Conservation (phyloP, 2,329 filamentous ascomycete species). For the Penicillium glabrum region DNA sequence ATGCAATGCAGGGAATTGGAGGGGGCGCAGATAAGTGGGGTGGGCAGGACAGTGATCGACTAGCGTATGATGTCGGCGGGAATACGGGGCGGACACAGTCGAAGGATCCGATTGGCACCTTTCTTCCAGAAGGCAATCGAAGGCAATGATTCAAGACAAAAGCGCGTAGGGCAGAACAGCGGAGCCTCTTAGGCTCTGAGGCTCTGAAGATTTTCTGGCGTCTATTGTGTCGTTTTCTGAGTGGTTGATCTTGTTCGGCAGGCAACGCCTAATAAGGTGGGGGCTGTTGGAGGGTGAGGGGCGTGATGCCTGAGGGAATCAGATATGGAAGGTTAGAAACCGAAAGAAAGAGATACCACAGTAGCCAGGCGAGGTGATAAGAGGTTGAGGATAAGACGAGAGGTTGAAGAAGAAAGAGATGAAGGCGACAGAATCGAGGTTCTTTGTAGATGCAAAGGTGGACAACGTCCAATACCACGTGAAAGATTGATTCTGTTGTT, state of each 20-base stretch:
- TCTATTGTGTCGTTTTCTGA: not conserved
- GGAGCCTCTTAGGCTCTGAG: not conserved
- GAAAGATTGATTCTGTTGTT: not conserved
- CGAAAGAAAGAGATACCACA: not conserved
- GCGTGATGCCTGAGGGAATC: not conserved
- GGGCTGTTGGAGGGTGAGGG: not conserved
- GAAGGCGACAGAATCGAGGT: not conserved
- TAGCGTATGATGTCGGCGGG: slow-evolving; percentile 6
- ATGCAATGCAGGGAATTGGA: slow-evolving; percentile 16
- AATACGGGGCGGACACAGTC: slow-evolving; percentile 4
- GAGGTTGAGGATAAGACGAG: not conserved
- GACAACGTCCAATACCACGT: not conserved
- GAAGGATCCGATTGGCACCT: slow-evolving; percentile 16
- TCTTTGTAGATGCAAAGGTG: not conserved
- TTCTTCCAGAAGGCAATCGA: slow-evolving; percentile 16
- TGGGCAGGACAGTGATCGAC: slow-evolving; percentile 17
- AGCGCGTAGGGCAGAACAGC: not conserved
- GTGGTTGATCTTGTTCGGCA: not conserved
- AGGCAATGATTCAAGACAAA: not conserved
- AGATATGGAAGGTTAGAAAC: not conserved
- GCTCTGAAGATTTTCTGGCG: not conserved
- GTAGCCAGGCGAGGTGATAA: not conserved
- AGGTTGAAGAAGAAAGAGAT: not conserved
- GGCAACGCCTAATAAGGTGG: not conserved
- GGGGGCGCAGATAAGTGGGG: slow-evolving; percentile 23